Evolutionary conservation across 306 rosid species (phyloP).

Genomic region (Pachyrhizus erosus): DNA sequence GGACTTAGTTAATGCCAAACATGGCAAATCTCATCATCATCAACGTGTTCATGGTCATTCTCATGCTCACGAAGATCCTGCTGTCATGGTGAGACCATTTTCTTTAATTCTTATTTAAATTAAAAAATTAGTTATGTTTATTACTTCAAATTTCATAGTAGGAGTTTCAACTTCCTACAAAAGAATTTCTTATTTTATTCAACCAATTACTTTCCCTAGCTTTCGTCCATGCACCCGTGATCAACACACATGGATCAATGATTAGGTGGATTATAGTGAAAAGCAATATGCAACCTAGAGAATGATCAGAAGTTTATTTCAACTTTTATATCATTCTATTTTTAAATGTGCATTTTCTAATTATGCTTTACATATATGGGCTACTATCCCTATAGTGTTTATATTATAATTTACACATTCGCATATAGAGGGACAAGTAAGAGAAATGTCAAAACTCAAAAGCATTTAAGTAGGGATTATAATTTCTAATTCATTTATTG

Average conservation of each 20-base stretch:
- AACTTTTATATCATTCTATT: neutral
- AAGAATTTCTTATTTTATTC: too few species aligned
- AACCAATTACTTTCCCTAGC: neutral
- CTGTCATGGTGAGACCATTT: conserved; percentile 42
- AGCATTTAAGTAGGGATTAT: neutral
- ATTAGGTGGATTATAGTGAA: neutral
- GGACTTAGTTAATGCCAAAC: neutral
- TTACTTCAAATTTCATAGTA: neutral
- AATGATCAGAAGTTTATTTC: neutral
- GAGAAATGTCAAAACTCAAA: neutral
- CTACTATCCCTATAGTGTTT: neutral
- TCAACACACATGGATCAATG: neutral
- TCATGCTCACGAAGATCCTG: conserved; percentile 37
- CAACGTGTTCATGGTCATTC: conserved; percentile 27
- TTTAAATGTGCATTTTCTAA: neutral
- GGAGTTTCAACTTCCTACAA: neutral
- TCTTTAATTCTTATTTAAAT: neutral
- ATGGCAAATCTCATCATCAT: conserved; percentile 21
- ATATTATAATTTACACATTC: neutral
- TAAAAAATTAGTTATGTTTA: neutral
- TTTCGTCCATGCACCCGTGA: too few species aligned
- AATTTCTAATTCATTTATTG: conserved; percentile 42
- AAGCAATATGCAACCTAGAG: neutral
- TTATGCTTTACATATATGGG: neutral
- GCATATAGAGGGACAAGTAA: neutral